Percentiles rank a stretch among this genome's conserved stretches.
Evolutionary conservation across 2,329 filamentous ascomycete species (phyloP).

Genomic region (Verticillium klebahnii): DNA sequence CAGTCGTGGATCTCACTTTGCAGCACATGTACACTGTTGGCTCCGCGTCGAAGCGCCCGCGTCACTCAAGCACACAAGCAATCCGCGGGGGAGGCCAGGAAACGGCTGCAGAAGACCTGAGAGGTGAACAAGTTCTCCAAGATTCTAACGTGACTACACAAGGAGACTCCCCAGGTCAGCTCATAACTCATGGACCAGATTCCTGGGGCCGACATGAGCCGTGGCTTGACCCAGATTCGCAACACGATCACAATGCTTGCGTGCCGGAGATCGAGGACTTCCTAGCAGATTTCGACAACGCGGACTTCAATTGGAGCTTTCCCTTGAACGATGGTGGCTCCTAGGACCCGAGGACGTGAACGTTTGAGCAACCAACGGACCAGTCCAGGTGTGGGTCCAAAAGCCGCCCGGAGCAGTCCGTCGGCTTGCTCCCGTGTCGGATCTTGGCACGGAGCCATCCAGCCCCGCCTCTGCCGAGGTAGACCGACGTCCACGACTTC

Average conservation of each 20-base stretch:
- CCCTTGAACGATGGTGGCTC: constrained; percentile 3
- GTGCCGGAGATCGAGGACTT: constrained; percentile 10
- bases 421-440: not conserved
- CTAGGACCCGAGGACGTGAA: not conserved
- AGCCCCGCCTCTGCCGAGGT: not conserved
- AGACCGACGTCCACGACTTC: not conserved
- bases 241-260: not conserved
- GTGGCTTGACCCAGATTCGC: not conserved
- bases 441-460: not conserved
- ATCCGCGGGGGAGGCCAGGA: not conserved
- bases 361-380: not conserved
- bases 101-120: not conserved
- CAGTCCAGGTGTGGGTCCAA: not conserved
- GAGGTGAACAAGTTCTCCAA: not conserved
- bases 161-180: not conserved
- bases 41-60: not conserved
- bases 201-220: not conserved
- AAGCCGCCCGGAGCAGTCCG: not conserved
- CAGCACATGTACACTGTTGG: constrained; percentile 6
- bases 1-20: constrained; percentile 21
- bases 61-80: not conserved
- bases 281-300: constrained; percentile 10
- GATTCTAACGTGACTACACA: not conserved
- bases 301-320: constrained; percentile 12
- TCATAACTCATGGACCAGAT: not conserved